Base-by-base conservation (phyloP, 2,329 filamentous ascomycete genomes). In the Monosporascus cannonballus region DNA sequence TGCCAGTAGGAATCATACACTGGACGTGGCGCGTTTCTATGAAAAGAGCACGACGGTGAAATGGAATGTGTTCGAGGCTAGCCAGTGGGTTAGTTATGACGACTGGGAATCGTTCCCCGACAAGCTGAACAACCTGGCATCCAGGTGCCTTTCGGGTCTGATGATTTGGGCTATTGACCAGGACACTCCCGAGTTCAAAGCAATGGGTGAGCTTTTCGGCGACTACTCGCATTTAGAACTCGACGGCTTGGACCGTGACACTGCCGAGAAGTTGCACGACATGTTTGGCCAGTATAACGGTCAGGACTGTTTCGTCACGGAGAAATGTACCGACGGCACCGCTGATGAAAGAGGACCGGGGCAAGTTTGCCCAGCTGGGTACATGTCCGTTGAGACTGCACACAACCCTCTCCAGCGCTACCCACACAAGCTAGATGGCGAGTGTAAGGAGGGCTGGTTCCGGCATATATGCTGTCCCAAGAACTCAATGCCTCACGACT, bases 81-180 rank as follows among this genome's bases (percentile, higher is more conserved):
- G 24, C 8, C 69, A 74, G 53, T 75, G 71, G 70, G 63, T 73
- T 14, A 66, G 64, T 1, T 74, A 67, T 50, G 71, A 75, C 52
- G 59, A 66, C 42, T 54, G 51, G 7, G 25, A 63, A 27, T 57
- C 60, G 9, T 64, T 58, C 24, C n/a, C 14, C 6, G 54, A 59
- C 45, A 67, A 67, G 47, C 51, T 52, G 11, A 54, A 54, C 4
- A 53, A 49, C 15, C 48, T 57, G 2, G 54, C 54, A 4, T 18
- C 47, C 4, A 54, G 54, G 11, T 66, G 62, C 45, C 39, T 66
- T 14, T 39, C 30, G 8, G 65, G 65, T 2, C 42, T 62, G 5
- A 64, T 64, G 59, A 54, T 67, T n/a, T 67, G 63, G 63, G 53
- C 63, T 11, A 52, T 67, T 17, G 59, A 61, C 49, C 57, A 57